Conservation (phyloP, 2,329 filamentous ascomycete genomes). For the Boeremia lycopersici region DNA sequence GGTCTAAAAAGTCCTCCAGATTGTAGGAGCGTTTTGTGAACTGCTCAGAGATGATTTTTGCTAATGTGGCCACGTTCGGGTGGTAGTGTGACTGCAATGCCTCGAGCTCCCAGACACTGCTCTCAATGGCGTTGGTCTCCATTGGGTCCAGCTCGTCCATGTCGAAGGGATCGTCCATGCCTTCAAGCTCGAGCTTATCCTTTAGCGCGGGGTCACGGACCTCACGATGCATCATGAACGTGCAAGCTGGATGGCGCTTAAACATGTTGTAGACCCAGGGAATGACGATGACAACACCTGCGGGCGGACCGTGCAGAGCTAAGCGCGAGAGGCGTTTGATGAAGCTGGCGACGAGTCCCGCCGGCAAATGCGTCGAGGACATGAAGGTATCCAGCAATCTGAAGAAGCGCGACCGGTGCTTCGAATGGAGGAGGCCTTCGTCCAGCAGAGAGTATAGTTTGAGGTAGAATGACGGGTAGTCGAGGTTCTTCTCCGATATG, state of each 20-base stretch:
- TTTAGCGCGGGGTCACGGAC: conserved; percentile 64
- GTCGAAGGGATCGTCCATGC: conserved; percentile 77
- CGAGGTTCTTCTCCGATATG: conserved; percentile 90
- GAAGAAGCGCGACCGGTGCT: conserved; percentile 92
- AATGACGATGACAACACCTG: conserved; percentile 84
- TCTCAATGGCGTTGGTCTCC: conserved; percentile 85
- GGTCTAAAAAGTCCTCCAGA: conserved; percentile 95
- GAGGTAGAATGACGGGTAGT: conserved; percentile 91
- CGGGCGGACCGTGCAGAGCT: conserved; percentile 84
- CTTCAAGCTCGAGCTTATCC: conserved; percentile 64
- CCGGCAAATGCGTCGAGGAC: conserved; percentile 88
- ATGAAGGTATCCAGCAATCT: conserved; percentile 90
- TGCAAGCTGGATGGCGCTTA: conserved; percentile 85
- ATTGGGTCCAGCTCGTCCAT: conserved; percentile 79
- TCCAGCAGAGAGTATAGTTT: conserved; percentile 95
- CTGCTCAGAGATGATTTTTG: conserved; percentile 92
- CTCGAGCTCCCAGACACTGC: conserved; percentile 92
- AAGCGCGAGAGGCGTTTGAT: conserved; percentile 90
- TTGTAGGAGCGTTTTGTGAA: conserved; percentile 96
- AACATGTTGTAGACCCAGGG: conserved; percentile 97
- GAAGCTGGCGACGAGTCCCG: conserved; percentile 89
- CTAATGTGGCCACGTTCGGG: conserved; percentile 92
- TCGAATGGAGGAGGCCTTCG: conserved; percentile 85
- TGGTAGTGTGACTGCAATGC: conserved; percentile 93
- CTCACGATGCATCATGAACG: conserved; percentile 92